Evolutionary conservation across 805 yeast genomes (phyloP), one percentile per base, ranked within the genome.

Genomic region (Wickerhamiella siamensis): DNA sequence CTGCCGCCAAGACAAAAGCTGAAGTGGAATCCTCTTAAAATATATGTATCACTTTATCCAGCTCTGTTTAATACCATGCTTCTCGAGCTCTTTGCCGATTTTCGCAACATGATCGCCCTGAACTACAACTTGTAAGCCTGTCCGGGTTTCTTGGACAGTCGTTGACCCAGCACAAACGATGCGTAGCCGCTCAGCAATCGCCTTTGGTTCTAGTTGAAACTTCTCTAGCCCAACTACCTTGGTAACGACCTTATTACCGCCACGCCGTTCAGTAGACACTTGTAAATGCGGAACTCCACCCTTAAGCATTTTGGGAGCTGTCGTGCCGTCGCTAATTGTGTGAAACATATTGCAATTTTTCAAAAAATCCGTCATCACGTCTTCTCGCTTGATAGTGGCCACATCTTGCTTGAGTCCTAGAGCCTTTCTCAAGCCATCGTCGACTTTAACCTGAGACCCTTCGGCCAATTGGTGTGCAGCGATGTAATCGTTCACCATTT

Each of bases 121-220:
- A 2, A 91, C 94, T 37, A 76, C 70, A 3, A 91, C 84, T 52
- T 83, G 93, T 33, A 67, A 58, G 32, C 71, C 72, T 14, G 74
- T 71, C 22, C 72, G 75, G 0, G 78, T 79, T 33, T 56, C 62
- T 5, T 49, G 42, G 3, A 61, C 49, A 0, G 95, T 77, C 0
- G 91, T 71, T 0, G 96, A 83, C 0, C 95, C 95, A 10, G 95
- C 87, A 57, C 97, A 91, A 48, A 76, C 77, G 17, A 75, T 74
- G 45, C 79, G 75, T 47, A 88, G 60, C 35, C 75, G 79, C 24
- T 73, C 75, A 2, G 93, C 77, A 15, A 91, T 59, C 8, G 67
- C 67, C 22, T 72, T 75, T 0, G 83, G 71, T 43, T 75, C 77
- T 29, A 88, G 69, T 41, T 69, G 66, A 57, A 74, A 88, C 4